Evolutionary conservation across 1,139 yeast species (phyloP).

Genomic region (Pneumocystis carinii): DNA sequence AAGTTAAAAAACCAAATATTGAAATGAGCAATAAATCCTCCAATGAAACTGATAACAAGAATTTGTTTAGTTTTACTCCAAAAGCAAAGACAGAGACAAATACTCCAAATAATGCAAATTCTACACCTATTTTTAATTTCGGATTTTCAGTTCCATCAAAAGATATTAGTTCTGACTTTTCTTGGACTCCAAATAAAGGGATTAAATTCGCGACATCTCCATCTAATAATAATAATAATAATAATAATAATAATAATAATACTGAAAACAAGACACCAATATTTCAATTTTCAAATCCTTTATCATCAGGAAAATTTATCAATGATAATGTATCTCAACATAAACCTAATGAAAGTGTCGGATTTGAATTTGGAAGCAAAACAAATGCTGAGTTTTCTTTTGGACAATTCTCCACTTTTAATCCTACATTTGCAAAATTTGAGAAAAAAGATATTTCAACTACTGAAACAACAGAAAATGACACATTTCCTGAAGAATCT

Average conservation of each 20-base stretch:
- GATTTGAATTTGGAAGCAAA: neutral
- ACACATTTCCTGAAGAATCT: conserved; percentile 8
- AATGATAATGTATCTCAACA: neutral
- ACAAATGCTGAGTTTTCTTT: neutral
- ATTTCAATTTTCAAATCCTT: conserved; percentile 9
- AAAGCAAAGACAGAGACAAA: neutral
- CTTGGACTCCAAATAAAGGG: conserved; percentile 26
- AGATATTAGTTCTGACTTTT: conserved; percentile 3
- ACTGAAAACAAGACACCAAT: neutral
- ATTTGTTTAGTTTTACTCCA: neutral
- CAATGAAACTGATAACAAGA: neutral
- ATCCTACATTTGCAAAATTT: neutral
- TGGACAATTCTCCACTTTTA: neutral
- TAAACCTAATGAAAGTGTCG: neutral
- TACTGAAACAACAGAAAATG: conserved; percentile 2
- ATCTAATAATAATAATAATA: conserved; percentile 3
- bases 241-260: conserved; percentile 2
- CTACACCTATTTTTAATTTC: conserved; percentile 5
- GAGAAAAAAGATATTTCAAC: conserved; percentile 15
- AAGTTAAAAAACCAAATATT: neutral
- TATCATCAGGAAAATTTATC: conserved; percentile 1
- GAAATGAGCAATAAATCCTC: neutral
- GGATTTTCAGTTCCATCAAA: neutral
- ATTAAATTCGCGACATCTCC: conserved; percentile 21
- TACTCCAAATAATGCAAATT: neutral